Conservation (phyloP, 192 early-diverging fungal species). For the Endogone sp. region DNA sequence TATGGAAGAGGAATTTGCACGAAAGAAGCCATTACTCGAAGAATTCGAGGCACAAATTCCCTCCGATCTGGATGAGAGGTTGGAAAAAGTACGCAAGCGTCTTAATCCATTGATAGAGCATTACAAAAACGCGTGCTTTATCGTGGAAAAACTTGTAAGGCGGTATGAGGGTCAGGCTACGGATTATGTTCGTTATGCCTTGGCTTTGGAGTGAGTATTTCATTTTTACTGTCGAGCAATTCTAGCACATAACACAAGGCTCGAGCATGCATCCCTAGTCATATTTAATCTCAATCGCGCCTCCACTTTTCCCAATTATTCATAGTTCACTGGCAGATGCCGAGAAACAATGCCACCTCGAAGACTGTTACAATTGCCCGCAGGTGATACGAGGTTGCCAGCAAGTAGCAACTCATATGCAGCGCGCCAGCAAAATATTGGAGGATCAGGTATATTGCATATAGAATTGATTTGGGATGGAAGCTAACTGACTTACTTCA, state of each 20-base stretch:
- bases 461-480: neutral
- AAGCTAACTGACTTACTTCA: no score
- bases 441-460: constrained; percentile 23
- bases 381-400: constrained; percentile 46
- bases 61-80: constrained; percentile 43
- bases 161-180: constrained; percentile 58
- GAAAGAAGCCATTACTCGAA: constrained; percentile 28
- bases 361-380: constrained; percentile 52
- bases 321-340: constrained; percentile 49
- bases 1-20: constrained; percentile 54
- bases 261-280: no score
- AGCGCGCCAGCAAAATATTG: constrained; percentile 30
- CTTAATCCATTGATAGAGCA: constrained; percentile 49
- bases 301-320: no score
- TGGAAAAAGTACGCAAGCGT: constrained; percentile 41
- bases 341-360: constrained; percentile 48
- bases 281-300: no score
- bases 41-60: constrained; percentile 41
- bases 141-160: constrained; percentile 59
- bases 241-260: constrained; percentile 4
- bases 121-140: constrained; percentile 54
- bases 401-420: constrained; percentile 43
- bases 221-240: neutral
- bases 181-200: constrained; percentile 54
- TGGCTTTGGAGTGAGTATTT: constrained; percentile 48